phyloP scores from a whole-genome alignment of 1,284 basidiomycete species.

The Lignosus rhinocerotis region DNA sequence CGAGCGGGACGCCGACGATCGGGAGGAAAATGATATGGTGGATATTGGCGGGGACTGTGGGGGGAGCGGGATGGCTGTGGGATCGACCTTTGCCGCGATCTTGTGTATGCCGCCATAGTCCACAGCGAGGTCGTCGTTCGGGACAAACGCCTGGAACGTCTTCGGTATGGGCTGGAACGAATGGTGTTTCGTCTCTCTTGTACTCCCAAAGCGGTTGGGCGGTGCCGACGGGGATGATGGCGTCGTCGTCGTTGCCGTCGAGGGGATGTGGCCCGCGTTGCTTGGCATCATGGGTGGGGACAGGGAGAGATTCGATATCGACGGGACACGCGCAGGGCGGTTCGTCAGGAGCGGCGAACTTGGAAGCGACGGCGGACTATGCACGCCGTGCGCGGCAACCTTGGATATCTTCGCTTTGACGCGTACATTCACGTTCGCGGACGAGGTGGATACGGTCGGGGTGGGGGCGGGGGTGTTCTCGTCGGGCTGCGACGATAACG shows the following conservation, averaged over 20 bases:
- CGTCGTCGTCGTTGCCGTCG: constrained; percentile 16
- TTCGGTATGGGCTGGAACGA: constrained; percentile 25
- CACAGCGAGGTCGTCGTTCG: constrained; percentile 35
- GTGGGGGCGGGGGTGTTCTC: constrained; percentile 25
- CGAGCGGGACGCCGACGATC: constrained; percentile 60
- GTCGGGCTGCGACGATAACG: constrained; percentile 18
- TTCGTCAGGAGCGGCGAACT: constrained; percentile 24
- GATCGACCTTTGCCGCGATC: constrained; percentile 47
- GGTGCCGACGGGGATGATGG: constrained; percentile 19
- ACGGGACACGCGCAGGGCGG: constrained; percentile 29
- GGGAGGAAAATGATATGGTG: constrained; percentile 69
- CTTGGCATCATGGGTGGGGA: constrained; percentile 27
- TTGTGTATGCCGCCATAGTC: constrained; percentile 25
- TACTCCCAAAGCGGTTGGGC: constrained; percentile 24
- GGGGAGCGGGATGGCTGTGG: constrained; percentile 54
- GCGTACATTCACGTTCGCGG: constrained; percentile 22
- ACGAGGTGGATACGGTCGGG: constrained; percentile 3
- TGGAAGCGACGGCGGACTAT: constrained; percentile 22
- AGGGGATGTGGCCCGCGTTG: constrained; percentile 20
- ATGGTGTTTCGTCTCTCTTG: constrained; percentile 26
- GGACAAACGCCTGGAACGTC: constrained; percentile 21
- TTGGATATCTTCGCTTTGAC: constrained; percentile 34
- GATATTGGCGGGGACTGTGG: constrained; percentile 71
- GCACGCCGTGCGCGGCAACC: constrained; percentile 21
- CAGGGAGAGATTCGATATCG: constrained; percentile 30